Evolutionary conservation across 83 land plant genomes (phyloP).

Genomic region (Thuja plicata): DNA sequence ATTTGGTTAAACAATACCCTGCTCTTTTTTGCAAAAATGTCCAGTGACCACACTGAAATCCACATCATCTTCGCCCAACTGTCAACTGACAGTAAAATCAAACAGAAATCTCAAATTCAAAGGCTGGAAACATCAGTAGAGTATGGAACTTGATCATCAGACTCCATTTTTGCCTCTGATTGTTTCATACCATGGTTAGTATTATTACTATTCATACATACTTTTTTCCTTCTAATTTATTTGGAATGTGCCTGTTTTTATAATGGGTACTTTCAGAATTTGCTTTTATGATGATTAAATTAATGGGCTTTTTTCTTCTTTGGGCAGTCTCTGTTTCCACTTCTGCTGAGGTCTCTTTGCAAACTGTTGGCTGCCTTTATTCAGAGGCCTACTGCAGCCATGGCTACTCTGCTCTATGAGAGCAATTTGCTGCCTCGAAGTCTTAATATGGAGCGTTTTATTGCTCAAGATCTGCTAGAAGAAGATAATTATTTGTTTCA

Average conservation of each 20-base stretch:
- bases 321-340: slow-evolving; percentile 18
- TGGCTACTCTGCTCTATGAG: slow-evolving; percentile 34
- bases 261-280: not conserved
- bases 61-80: not conserved
- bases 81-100: not conserved
- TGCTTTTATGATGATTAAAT: too few relatives aligned
- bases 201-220: not conserved
- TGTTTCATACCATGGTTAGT: not conserved
- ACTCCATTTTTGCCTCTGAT: not conserved
- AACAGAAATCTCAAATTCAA: not conserved
- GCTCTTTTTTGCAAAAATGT: not conserved
- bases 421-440: slow-evolving; percentile 42
- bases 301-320: not conserved
- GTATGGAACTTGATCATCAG: not conserved
- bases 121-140: not conserved
- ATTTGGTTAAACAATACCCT: not conserved
- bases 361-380: slow-evolving; percentile 24
- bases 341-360: slow-evolving; percentile 28
- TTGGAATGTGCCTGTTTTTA: not conserved
- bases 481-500: slow-evolving; percentile 33
- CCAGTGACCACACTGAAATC: not conserved
- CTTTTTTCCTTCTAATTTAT: not conserved
- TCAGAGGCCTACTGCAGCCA: slow-evolving; percentile 24
- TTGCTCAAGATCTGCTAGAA: slow-evolving; percentile 29
- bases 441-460: slow-evolving; percentile 33